These are phyloP conservation scores for Skeletonema tropicum DNA, from an alignment of 108 stramenopile genomes.

Conservation along the genomic window DNA sequence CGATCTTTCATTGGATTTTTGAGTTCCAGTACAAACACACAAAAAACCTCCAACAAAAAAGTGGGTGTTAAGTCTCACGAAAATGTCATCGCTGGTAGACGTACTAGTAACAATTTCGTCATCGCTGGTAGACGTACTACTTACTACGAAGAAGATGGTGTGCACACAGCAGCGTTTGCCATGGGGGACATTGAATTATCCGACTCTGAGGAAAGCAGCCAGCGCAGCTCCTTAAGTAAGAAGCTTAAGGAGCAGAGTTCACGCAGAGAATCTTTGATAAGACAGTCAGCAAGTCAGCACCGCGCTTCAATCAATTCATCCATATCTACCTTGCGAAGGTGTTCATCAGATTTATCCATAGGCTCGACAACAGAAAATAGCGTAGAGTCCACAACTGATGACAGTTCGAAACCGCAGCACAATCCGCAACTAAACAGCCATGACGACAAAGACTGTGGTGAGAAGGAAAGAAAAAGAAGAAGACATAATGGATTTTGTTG, in stretches of 20 bases:
- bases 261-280: background rate
- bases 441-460: background rate
- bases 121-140: slow-evolving; percentile 1
- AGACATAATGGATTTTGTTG: background rate
- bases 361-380: background rate
- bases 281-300: background rate
- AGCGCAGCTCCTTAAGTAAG: background rate
- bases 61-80: background rate
- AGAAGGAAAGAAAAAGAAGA: background rate
- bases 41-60: background rate
- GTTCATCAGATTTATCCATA: slow-evolving; percentile 3
- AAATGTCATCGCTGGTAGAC: background rate
- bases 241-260: background rate
- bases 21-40: background rate
- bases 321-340: background rate
- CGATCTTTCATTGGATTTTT: background rate
- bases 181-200: slow-evolving; percentile 12
- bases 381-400: background rate
- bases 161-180: background rate
- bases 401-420: background rate
- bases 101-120: background rate
- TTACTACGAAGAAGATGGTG: background rate
- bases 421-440: background rate
- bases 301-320: background rate
- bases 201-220: background rate